Conservation (phyloP, 208 protist genomes). For the Trypanosoma cruzi region DNA sequence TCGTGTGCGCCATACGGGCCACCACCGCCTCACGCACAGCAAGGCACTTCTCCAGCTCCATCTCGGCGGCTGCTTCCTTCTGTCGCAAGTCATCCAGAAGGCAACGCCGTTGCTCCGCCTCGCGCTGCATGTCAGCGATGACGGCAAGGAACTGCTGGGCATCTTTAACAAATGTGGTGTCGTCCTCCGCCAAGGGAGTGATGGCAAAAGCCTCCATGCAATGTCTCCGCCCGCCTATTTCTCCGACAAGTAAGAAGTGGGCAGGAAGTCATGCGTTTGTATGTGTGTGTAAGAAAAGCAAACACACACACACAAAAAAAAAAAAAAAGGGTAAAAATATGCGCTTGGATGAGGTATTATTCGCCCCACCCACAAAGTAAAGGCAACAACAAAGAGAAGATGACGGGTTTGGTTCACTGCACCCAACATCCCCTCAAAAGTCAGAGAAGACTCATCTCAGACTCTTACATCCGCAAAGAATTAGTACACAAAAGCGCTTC, state of each 20-base stretch:
- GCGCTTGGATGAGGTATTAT: no score
- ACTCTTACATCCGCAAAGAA: no score
- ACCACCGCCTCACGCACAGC: neutral
- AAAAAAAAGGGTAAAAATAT: neutral
- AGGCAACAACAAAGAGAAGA: slow-evolving; percentile 10
- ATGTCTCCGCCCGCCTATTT: neutral
- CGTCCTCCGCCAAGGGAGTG: neutral
- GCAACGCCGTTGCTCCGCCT: slow-evolving; percentile 18
- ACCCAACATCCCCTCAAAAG: no score
- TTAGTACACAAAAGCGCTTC: no score
- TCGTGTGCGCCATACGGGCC: slow-evolving; percentile 8
- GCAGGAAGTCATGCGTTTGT: no score
- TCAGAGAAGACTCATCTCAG: no score
- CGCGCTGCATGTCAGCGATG: slow-evolving; percentile 24
- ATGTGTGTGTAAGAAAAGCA: neutral
- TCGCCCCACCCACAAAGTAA: no score
- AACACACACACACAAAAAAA: neutral
- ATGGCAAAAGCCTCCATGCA: slow-evolving; percentile 1
- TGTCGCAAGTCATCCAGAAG: slow-evolving; percentile 10
- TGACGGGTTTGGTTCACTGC: no score
- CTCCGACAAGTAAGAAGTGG: neutral
- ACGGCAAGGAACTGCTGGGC: slow-evolving; percentile 23
- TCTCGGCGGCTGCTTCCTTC: neutral
- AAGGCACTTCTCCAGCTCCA: neutral
- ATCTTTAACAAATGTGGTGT: slow-evolving; percentile 1